Percentiles rank a stretch among this genome's conserved stretches.
phyloP scores from a whole-genome alignment of 768 basidiomycete species.

The Russula sp. region DNA sequence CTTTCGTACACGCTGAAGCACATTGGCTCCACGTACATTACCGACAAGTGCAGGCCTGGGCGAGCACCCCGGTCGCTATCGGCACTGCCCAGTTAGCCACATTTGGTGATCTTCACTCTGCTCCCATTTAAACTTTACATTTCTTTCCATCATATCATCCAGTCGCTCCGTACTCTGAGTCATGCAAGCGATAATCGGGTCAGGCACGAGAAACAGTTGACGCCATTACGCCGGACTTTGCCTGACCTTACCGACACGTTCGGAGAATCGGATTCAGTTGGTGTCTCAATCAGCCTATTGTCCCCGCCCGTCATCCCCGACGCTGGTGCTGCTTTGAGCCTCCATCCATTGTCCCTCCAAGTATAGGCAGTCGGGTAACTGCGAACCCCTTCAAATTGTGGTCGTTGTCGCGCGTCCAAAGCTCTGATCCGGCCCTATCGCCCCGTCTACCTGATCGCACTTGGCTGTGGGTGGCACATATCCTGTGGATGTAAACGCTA shows the following conservation, averaged over 20 bases:
- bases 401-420: neutral
- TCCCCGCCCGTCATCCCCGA: constrained; percentile 2
- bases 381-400: neutral
- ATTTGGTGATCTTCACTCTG: neutral
- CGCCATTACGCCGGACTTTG: no score
- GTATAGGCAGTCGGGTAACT: neutral
- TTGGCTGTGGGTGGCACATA: neutral
- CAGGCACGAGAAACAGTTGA: neutral
- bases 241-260: neutral
- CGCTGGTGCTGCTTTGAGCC: neutral
- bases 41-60: neutral
- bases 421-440: neutral
- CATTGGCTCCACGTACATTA: no score
- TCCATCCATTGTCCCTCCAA: constrained; percentile 11
- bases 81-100: neutral
- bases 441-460: neutral
- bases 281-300: neutral
- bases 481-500: constrained; percentile 1
- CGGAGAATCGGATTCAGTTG: neutral
- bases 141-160: neutral
- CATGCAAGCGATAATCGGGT: neutral
- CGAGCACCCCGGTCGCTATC: neutral
- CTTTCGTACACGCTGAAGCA: neutral
- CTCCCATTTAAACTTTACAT: no score
- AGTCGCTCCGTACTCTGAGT: neutral